Conservation (phyloP, 2,329 filamentous ascomycete genomes). For the Davidsoniella neocaledoniae region DNA sequence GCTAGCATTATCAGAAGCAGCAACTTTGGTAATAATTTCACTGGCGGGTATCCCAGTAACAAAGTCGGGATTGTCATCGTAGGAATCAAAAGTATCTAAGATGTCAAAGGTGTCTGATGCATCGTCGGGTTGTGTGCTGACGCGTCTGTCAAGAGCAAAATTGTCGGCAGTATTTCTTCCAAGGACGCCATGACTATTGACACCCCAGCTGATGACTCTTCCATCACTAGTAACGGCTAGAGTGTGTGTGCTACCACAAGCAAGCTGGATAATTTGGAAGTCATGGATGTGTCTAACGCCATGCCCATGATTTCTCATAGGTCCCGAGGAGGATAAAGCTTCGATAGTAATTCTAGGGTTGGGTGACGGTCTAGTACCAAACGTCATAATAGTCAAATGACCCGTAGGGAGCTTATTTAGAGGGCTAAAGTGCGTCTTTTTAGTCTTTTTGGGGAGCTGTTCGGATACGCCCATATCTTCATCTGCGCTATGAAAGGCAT, state of each 20-base stretch:
- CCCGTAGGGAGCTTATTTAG: too few relatives aligned
- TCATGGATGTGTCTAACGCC: constrained; percentile 41
- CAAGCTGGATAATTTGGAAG: constrained; percentile 53
- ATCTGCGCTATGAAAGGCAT: too few relatives aligned
- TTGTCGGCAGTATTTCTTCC: constrained; percentile 49
- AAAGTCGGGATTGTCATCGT: constrained; percentile 17
- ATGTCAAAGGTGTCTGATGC: not conserved
- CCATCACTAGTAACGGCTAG: constrained; percentile 58
- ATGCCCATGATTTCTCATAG: not conserved
- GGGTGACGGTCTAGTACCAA: constrained; percentile 18
- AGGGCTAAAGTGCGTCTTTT: too few relatives aligned
- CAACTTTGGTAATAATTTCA: constrained; percentile 39
- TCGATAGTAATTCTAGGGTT: not conserved
- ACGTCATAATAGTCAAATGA: too few relatives aligned
- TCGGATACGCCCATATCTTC: too few relatives aligned
- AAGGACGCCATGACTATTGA: constrained; percentile 63
- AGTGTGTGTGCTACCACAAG: constrained; percentile 61
- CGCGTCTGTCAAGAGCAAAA: not conserved
- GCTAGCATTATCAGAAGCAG: constrained; percentile 50
- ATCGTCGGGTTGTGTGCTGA: not conserved
- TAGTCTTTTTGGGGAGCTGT: too few relatives aligned
- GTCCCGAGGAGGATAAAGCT: not conserved
- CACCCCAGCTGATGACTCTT: constrained; percentile 64
- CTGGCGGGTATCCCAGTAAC: constrained; percentile 29
- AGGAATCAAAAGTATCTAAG: not conserved